Evolutionary conservation across 345 rosid genomes (phyloP), one percentile per base, ranked within the genome.

Genomic region (Tarenaya hassleriana): DNA sequence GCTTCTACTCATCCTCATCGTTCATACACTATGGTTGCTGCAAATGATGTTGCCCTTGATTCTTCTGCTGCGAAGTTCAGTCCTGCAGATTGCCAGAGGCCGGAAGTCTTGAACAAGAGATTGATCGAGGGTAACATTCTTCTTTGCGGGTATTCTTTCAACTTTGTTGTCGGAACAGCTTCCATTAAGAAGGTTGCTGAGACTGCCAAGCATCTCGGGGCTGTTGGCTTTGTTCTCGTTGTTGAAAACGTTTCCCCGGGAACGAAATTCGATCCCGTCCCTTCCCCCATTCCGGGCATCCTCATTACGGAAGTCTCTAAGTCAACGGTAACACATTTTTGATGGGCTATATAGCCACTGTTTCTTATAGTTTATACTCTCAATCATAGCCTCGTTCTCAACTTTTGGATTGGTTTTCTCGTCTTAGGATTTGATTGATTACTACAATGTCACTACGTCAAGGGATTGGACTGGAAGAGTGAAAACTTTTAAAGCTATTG

Each of bases 391-490:
- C 29, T 2, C 5, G 29, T 52, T 58, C 56, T 27, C 19, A 14
- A 50, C 46, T 14, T 4, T 52, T 48, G 45, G 47, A 18, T 24
- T 17, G 32, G 13, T 44, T 16, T 47, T 27, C 7, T 27, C 53
- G 63, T 51, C 58, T 47, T 68, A 94, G 99, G 99, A 88, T 72
- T 95, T 94, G 56, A 67, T 94, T 1, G 80, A 94, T 61, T 94
- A 94, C 70, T 94, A 94, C 74, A 94, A 88, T 63, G 56, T 56
- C 29, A 81, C 95, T 47, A 94, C 97, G 29, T 38, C 73, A 70
- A 80, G 97, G 75, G 99, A 94, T 58, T 94, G 97, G 97, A 88
- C 99, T 1, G 95, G 99, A 27, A 75, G 97, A 31, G 99, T 94
- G 62, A 80, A 77, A 71, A 81, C 81, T 72, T 94, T 94, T 64